Percentiles rank a stretch among this genome's conserved stretches.
phyloP scores from a whole-genome alignment of 768 basidiomycete species.

The Tylopilus rubrobrunneus region DNA sequence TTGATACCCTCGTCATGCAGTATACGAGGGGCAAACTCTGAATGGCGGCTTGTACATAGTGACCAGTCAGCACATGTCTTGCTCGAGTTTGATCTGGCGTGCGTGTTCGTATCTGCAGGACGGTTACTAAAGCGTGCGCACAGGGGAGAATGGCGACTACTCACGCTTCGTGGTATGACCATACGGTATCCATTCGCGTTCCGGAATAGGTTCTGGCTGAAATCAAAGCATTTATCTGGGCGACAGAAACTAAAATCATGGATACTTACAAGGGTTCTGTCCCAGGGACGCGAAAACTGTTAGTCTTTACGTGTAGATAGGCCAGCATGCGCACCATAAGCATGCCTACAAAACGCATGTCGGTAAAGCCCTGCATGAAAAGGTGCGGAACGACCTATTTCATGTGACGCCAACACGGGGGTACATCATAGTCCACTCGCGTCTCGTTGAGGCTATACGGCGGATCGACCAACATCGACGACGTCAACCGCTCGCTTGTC shows the following conservation, averaged over 20 bases:
- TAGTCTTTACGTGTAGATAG: not conserved
- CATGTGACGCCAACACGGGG: slow-evolving; percentile 68
- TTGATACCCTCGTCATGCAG: slow-evolving; percentile 46
- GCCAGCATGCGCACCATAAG: slow-evolving; percentile 44
- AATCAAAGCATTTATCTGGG: not conserved
- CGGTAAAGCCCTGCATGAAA: slow-evolving; percentile 1
- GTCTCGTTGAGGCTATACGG: slow-evolving; percentile 52
- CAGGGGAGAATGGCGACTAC: no score
- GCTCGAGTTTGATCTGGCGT: no score
- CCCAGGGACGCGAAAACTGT: slow-evolving; percentile 28
- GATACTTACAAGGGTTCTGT: slow-evolving; percentile 51
- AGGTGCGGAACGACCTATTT: slow-evolving; percentile 39
- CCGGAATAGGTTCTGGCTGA: slow-evolving; percentile 32
- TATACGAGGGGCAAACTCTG: slow-evolving; percentile 54
- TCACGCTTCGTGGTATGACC: slow-evolving; percentile 63
- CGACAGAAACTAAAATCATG: not conserved
- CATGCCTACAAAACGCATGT: slow-evolving; percentile 43
- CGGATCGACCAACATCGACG: slow-evolving; percentile 69
- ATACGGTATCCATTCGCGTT: slow-evolving; percentile 59
- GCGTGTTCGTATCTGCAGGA: no score
- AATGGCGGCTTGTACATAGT: slow-evolving; percentile 52
- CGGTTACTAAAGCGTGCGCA: no score
- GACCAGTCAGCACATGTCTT: slow-evolving; percentile 2
- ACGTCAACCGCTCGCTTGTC: slow-evolving; percentile 66
- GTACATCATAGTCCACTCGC: slow-evolving; percentile 28